Evolutionary conservation across 1,284 basidiomycete genomes (phyloP), one percentile per base, ranked within the genome.

Genomic region (Pisolithus thermaeus): DNA sequence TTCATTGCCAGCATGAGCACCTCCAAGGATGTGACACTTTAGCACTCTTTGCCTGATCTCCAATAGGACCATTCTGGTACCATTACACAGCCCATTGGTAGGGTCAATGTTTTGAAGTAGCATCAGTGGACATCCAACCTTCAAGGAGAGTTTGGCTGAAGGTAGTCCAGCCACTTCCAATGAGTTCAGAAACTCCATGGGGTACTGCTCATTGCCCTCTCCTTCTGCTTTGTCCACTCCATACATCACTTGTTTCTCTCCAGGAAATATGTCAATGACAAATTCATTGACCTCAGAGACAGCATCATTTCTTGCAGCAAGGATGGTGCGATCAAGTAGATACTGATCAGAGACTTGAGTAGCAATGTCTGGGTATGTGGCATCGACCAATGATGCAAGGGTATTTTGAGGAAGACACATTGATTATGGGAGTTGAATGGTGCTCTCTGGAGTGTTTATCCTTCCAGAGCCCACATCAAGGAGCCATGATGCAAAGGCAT

Each of bases 381-480:
- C 28, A 28, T 28, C 28, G 7, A 28, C 28, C 28, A 28, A 28
- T 28, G 28, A 28, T 28, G 28, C 28, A 28, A 28, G 28, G 28
- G 28, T 28, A 9, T 28, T 28, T 28, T 28, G 28, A 28, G 28
- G 28, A 28, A 6, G 28, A 8, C 7, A 7, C 28, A 28, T 28
- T 28, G 28, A 28, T 28, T 28, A 6, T 8, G 28, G 28, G 5
- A 28, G 28, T 28, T 28, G 28, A 20, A 28, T 44, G 2, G 55
- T 58, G 2, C 49, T 56, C 47, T 60, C 52, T 16, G 48, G 51
- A 22, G 52, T 44, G 43, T 20, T 18, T 4, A 16, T 14, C 51
- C 37, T 1, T 0, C 73, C 75, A 61, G 68, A 57, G 1, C 75
- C 75, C 52, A 77, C 54, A 27, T 73, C 62, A 0, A 73, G 51